Evolutionary conservation across 306 rosid species (phyloP).

Genomic region (Senna tora): DNA sequence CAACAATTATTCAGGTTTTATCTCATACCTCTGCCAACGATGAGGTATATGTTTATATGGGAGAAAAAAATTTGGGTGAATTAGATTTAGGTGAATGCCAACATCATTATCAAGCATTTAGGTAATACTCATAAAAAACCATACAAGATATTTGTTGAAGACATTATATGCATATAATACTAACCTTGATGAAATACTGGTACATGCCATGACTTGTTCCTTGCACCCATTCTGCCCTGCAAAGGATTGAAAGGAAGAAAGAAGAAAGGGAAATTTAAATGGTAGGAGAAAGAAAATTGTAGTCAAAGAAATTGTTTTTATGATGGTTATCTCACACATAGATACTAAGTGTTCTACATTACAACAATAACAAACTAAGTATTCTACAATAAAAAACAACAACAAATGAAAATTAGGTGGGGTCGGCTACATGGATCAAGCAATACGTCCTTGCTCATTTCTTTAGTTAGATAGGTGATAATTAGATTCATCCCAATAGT

Average conservation of each 20-base stretch:
- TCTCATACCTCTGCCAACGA: constrained; percentile 12
- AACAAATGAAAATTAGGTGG: no score
- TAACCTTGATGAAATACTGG: constrained; percentile 93
- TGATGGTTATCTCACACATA: not conserved
- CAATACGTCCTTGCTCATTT: no score
- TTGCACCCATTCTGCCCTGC: constrained; percentile 80
- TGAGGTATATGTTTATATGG: not conserved
- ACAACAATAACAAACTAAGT: no score
- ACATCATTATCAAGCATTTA: constrained; percentile 35
- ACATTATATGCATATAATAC: constrained; percentile 33
- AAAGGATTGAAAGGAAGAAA: constrained; percentile 32
- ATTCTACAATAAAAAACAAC: no score
- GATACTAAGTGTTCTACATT: not conserved
- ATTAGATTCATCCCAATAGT: no score
- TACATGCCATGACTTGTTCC: constrained; percentile 63
- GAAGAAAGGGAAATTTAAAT: constrained; percentile 28
- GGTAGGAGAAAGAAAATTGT: constrained; percentile 9
- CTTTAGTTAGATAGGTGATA: no score
- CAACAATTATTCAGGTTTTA: constrained; percentile 23
- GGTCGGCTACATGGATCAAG: no score
- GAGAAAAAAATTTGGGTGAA: no score
- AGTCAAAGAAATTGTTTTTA: not conserved
- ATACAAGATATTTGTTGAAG: constrained; percentile 15
- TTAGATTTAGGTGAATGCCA: not conserved
- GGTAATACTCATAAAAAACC: constrained; percentile 10